A percentile compares a stretch with the other conserved stretches of the same genome.
Evolutionary conservation across 441 rosid genomes (phyloP).

Genomic region (Erodium texanum): DNA sequence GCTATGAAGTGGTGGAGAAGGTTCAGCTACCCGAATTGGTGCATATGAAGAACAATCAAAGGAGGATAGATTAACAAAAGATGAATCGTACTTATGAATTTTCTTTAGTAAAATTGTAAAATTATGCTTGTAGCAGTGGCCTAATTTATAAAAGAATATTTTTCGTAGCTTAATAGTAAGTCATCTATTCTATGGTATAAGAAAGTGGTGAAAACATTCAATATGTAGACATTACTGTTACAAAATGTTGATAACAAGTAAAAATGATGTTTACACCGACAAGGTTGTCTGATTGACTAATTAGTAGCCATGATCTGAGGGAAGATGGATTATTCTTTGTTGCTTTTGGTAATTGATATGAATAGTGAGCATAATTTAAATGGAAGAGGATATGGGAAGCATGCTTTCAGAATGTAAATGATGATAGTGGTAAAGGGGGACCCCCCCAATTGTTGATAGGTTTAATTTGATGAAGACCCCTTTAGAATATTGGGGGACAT

Average conservation of each 20-base stretch:
- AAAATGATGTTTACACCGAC: not conserved
- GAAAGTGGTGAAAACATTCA: no score
- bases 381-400: conserved; percentile 6
- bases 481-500: conserved; percentile 49
- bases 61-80: not conserved
- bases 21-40: not conserved
- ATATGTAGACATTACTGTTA: no score
- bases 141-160: conserved; percentile 15
- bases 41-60: not conserved
- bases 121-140: conserved; percentile 25
- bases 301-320: not conserved
- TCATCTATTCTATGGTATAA: not conserved
- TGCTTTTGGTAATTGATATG: not conserved
- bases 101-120: conserved; percentile 32
- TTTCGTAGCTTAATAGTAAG: conserved; percentile 14
- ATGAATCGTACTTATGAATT: conserved; percentile 20
- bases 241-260: no score
- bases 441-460: conserved; percentile 30
- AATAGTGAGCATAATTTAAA: not conserved
- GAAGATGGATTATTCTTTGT: not conserved
- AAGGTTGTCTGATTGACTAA: not conserved
- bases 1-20: conserved; percentile 22
- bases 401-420: not conserved
- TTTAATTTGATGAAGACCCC: conserved; percentile 27
- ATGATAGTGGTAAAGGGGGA: conserved; percentile 27